Evolutionary conservation across 768 basidiomycete genomes (phyloP), one percentile per base, ranked within the genome.

Genomic region (Filobasidium wieringae): DNA sequence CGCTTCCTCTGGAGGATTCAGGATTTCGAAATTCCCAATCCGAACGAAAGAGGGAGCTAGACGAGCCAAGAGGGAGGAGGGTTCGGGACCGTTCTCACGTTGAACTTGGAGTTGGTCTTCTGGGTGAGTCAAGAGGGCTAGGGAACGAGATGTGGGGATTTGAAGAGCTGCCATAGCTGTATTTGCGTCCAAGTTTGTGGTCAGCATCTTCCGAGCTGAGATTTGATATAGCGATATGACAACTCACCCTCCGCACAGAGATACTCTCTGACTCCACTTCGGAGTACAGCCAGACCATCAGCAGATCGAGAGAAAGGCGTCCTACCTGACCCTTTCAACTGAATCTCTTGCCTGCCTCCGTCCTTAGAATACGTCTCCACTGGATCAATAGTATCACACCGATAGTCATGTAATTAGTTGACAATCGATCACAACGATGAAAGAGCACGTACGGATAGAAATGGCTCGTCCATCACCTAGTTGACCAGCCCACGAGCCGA

Each of bases 391-490:
- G 19, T 24, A 36, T 27, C 30, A 53, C 24, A 32, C 39, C 45
- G 22, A 39, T 30, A 24, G 39, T 26, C 49, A 33, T n/a, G n/a
- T n/a, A n/a, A n/a, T n/a, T n/a, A n/a, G n/a, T n/a, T n/a, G n/a
- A n/a, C n/a, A n/a, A n/a, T n/a, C n/a, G n/a, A n/a, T 26, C 9
- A 32, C 31, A 63, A 32, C 5, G 37, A 5, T 15, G 15, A 39
- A 40, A 59, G 41, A 51, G 5, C 49, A 74, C 80, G 62, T 64
- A 82, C 82, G 74, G 51, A 99, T 81, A 8, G 87, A 87, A n/a
- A 89, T 87, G 0, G 95, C 93, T 17, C 95, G 80, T 0, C 95
- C 95, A 66, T 97, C 93, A 12, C 95, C 95, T 4, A 99, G 79
- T 69, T 96, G 95, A 26, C 91, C 90, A 0, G 95, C 92, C 84